These are phyloP conservation scores for Hura crepitans DNA, from an alignment of 441 rosid species.

Conservation along the genomic window DNA sequence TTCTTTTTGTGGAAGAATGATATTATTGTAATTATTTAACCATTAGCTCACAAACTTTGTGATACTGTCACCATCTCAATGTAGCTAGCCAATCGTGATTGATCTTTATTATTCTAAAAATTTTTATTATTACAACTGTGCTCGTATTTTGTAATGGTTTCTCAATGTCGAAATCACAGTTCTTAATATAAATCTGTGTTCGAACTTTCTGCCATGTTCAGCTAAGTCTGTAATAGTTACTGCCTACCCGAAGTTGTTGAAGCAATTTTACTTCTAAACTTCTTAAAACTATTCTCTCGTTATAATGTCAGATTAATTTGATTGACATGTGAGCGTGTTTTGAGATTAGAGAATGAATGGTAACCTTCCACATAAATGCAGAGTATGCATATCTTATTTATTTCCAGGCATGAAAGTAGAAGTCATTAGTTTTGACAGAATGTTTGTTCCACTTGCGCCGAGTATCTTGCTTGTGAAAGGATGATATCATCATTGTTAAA, in stretches of 20 bases:
- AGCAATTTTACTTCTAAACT: not conserved
- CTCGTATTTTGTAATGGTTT: not conserved
- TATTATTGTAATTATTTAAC: conserved; percentile 34
- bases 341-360: too few species aligned
- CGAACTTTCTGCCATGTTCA: not conserved
- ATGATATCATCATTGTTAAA: too few species aligned
- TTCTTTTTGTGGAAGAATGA: conserved; percentile 21
- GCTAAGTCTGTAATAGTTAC: not conserved
- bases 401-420: too few species aligned
- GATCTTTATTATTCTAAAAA: not conserved
- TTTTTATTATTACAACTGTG: not conserved
- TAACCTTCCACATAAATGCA: too few species aligned
- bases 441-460: not conserved
- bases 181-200: not conserved
- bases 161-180: not conserved
- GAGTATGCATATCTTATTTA: too few species aligned
- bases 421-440: not conserved
- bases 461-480: not conserved
- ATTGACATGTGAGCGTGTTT: not conserved
- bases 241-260: too few species aligned
- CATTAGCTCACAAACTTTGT: conserved; percentile 14
- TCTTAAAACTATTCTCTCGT: not conserved
- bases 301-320: not conserved
- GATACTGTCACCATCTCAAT: conserved; percentile 6
- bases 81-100: conserved; percentile 1